Percentiles rank a stretch among this genome's conserved stretches.
Conservation (phyloP, 163 green algal species). For the Scenedesmus sp. region DNA sequence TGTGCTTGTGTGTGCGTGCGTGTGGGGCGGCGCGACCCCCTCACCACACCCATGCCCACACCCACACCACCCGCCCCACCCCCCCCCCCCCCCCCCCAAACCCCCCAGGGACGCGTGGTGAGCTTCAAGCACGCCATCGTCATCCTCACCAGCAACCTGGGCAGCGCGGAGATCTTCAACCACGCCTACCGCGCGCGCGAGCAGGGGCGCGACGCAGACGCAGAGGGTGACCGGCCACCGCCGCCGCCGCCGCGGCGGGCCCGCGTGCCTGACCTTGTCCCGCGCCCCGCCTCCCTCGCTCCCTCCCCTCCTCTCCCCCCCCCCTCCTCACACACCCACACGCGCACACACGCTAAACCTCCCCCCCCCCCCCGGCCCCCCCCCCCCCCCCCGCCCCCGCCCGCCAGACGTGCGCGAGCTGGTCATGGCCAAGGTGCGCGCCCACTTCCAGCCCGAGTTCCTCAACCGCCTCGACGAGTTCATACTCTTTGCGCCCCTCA, state of each 20-base stretch:
- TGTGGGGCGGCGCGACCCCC: no score
- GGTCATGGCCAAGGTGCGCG: conserved; percentile 63
- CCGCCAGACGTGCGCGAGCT: conserved; percentile 51
- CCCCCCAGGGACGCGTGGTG: conserved; percentile 72
- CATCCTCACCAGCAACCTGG: conserved; percentile 93
- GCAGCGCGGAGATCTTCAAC: conserved; percentile 71
- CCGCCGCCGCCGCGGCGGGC: no score
- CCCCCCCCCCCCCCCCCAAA: no score
- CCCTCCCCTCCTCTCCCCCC: no score
- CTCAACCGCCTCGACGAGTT: conserved; percentile 96
- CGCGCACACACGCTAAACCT: no score
- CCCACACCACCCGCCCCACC: no score
- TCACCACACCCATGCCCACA: no score
- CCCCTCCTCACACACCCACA: no score
- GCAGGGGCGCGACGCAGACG: no score
- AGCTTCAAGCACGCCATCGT: conserved; percentile 92
- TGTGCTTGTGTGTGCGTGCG: not conserved
- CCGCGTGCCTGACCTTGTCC: no score
- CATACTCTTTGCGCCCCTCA: conserved; percentile 89
- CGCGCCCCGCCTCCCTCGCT: no score
- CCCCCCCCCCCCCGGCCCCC: no score
- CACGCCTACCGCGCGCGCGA: conserved; percentile 25
- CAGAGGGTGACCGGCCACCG: not conserved
- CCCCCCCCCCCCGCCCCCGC: not conserved
- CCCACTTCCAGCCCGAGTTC: conserved; percentile 94